A percentile compares a stretch with the other conserved stretches of the same genome.
Evolutionary conservation across 2,329 filamentous ascomycete genomes (phyloP).

Genomic region (Dactylellina haptotyla): DNA sequence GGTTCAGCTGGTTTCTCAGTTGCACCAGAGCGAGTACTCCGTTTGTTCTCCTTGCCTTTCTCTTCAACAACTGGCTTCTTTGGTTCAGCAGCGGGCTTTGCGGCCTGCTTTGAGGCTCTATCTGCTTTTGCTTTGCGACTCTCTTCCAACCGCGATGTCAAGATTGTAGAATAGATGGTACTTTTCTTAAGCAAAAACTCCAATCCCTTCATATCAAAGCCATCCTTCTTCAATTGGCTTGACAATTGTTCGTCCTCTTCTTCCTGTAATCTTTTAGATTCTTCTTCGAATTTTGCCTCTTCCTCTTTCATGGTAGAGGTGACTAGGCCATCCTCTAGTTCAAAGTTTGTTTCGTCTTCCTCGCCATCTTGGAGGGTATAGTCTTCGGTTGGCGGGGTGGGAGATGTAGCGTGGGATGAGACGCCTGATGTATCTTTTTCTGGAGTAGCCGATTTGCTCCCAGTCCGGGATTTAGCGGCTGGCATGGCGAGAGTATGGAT

Average conservation of each 20-base stretch:
- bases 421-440: slow-evolving; percentile 29
- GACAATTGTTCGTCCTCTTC: slow-evolving; percentile 47
- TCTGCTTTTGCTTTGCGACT: slow-evolving; percentile 52
- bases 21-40: slow-evolving; percentile 44
- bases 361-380: slow-evolving; percentile 37
- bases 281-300: slow-evolving; percentile 44
- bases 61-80: slow-evolving; percentile 38
- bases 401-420: slow-evolving; percentile 30
- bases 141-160: slow-evolving; percentile 59
- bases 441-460: slow-evolving; percentile 27
- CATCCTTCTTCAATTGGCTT: slow-evolving; percentile 35
- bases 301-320: slow-evolving; percentile 52
- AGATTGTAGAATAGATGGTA: slow-evolving; percentile 57
- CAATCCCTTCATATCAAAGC: slow-evolving; percentile 54
- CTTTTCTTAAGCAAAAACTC: slow-evolving; percentile 58
- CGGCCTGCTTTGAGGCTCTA: slow-evolving; percentile 36
- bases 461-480: slow-evolving; percentile 18
- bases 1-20: slow-evolving; percentile 32
- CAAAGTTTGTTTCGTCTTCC: slow-evolving; percentile 28
- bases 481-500: slow-evolving; percentile 25
- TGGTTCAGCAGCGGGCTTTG: slow-evolving; percentile 34
- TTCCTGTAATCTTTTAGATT: slow-evolving; percentile 40
- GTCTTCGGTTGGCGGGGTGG: slow-evolving; percentile 39
- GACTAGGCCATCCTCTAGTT: slow-evolving; percentile 45
- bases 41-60: slow-evolving; percentile 48